A percentile compares a stretch with the other conserved stretches of the same genome.
Evolutionary conservation across 192 early-diverging fungal genomes (phyloP).

Genomic region (Pecoramyces ruminantium): DNA sequence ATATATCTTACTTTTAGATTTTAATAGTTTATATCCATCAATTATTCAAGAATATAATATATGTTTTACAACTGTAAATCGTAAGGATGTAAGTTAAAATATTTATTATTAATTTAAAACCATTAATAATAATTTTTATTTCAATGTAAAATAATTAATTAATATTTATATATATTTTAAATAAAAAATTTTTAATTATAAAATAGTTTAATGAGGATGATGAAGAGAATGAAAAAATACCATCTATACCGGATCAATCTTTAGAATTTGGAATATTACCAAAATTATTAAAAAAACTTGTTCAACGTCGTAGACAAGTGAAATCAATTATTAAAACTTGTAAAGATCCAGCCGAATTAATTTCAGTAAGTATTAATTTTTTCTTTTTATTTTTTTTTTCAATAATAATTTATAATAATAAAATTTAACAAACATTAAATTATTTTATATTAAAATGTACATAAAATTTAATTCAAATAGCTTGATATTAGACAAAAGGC

Average conservation of each 20-base stretch:
- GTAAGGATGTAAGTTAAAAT: slow-evolving; percentile 5
- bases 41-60: slow-evolving; percentile 99
- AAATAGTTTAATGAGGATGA: background rate
- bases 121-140: no score
- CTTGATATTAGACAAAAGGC: slow-evolving; percentile 86
- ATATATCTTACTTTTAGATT: slow-evolving; percentile 87
- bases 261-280: slow-evolving; percentile 67
- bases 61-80: slow-evolving; percentile 90
- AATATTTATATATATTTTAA: no score
- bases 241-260: slow-evolving; percentile 57
- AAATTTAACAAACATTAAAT: no score
- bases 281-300: slow-evolving; percentile 66
- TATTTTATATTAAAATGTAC: no score
- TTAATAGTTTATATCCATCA: slow-evolving; percentile 97
- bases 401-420: no score
- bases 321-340: slow-evolving; percentile 77
- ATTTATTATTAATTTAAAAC: no score
- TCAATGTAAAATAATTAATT: no score
- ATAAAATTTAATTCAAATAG: slow-evolving; percentile 28
- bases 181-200: no score
- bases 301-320: slow-evolving; percentile 74
- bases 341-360: slow-evolving; percentile 5
- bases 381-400: no score
- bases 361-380: background rate
- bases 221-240: slow-evolving; percentile 46